These are phyloP conservation scores for Aurantiochytrium sp. DNA, from an alignment of 108 stramenopile genomes.

Conservation along the genomic window DNA sequence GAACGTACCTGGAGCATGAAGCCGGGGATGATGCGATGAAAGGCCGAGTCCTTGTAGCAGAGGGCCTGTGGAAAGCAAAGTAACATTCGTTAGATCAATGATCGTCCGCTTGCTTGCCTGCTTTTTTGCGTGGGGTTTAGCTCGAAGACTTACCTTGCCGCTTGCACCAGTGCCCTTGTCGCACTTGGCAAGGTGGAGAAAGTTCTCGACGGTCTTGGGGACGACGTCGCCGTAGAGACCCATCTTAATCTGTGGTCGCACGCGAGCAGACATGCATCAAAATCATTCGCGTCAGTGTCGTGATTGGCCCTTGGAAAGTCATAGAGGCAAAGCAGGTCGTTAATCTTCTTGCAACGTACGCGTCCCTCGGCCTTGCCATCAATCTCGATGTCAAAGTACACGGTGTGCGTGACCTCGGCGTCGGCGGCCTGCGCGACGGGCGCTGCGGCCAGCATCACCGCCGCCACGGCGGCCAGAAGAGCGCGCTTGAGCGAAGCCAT, in stretches of 20 bases:
- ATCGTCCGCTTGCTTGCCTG: no score
- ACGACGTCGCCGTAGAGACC: slow-evolving; percentile 82
- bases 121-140: slow-evolving; percentile 65
- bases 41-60: slow-evolving; percentile 66
- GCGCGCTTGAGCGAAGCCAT: neutral
- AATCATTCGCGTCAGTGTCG: no score
- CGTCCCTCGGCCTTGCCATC: slow-evolving; percentile 63
- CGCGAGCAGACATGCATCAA: neutral
- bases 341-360: slow-evolving; percentile 8
- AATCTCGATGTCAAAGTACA: slow-evolving; percentile 77
- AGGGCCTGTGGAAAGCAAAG: neutral
- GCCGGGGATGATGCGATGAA: slow-evolving; percentile 89
- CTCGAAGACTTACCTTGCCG: slow-evolving; percentile 53
- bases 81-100: neutral
- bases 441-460: neutral
- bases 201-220: slow-evolving; percentile 86
- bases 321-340: no score
- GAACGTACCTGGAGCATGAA: slow-evolving; percentile 82
- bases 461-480: neutral
- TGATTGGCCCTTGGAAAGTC: no score
- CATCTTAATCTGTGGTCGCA: slow-evolving; percentile 54
- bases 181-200: slow-evolving; percentile 82
- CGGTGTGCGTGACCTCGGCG: slow-evolving; percentile 64
- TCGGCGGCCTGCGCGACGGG: neutral
- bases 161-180: slow-evolving; percentile 14